phyloP scores from a whole-genome alignment of 148 eudicot species.

The Pharnaceum exiguum region DNA sequence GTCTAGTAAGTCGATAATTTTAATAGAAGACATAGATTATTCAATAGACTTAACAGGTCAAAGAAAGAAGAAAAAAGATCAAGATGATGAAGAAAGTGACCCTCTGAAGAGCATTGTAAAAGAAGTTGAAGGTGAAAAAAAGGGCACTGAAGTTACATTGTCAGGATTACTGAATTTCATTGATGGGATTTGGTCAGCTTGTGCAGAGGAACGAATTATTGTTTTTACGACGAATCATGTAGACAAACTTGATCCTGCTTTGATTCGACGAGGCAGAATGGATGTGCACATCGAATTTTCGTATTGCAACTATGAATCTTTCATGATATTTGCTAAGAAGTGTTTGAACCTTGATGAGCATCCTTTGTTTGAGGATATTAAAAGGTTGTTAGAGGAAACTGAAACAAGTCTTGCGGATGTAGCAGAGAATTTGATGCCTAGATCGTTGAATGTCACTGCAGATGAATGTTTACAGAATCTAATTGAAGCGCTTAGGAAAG shows the following conservation, averaged over 20 bases:
- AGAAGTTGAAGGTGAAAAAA: constrained; percentile 8
- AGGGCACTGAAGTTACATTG: constrained; percentile 28
- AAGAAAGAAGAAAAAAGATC: constrained; percentile 26
- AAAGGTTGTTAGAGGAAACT: constrained; percentile 20
- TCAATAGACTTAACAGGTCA: constrained; percentile 38
- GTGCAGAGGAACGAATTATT: constrained; percentile 34
- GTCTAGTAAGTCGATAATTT: constrained; percentile 32
- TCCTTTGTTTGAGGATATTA: constrained; percentile 18
- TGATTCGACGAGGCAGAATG: constrained; percentile 39
- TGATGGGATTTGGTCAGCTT: constrained; percentile 41
- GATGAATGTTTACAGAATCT: constrained; percentile 24
- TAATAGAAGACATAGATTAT: constrained; percentile 47
- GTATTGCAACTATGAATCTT: constrained; percentile 28
- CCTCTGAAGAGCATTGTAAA: background rate
- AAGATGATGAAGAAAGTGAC: constrained; percentile 2
- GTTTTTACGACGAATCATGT: constrained; percentile 33
- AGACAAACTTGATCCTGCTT: constrained; percentile 35
- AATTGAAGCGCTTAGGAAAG: constrained; percentile 23
- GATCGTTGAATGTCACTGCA: constrained; percentile 2
- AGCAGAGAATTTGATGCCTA: constrained; percentile 46
- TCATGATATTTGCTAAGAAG: constrained; percentile 35
- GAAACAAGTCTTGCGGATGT: constrained; percentile 40
- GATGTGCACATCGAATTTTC: constrained; percentile 38
- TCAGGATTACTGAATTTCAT: constrained; percentile 40
- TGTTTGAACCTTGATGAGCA: constrained; percentile 33